phyloP scores from a whole-genome alignment of 2,329 filamentous ascomycete genomes.

The Pseudovirgaria hyperparasitica region DNA sequence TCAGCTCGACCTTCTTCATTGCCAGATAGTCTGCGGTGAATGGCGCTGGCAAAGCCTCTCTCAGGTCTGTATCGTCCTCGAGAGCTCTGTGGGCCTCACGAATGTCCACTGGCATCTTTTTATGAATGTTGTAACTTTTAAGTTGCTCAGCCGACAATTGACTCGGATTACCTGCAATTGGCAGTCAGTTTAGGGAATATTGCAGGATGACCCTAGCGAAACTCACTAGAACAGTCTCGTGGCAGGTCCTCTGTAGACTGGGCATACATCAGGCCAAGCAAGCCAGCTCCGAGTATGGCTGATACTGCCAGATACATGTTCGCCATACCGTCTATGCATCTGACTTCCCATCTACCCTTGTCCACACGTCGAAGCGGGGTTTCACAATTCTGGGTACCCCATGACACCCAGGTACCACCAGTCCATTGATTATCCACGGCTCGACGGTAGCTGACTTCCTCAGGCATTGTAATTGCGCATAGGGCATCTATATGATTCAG shows the following conservation, averaged over 20 bases:
- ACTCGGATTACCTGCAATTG: constrained; percentile 35
- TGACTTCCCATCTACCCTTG: constrained; percentile 62
- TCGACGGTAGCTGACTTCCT: constrained; percentile 55
- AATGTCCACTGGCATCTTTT: constrained; percentile 42
- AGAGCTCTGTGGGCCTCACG: constrained; percentile 43
- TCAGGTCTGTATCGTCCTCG: constrained; percentile 34
- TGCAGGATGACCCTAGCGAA: neutral
- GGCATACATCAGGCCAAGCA: constrained; percentile 37
- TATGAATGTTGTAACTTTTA: constrained; percentile 37
- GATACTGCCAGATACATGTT: constrained; percentile 63
- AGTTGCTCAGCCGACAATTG: constrained; percentile 35
- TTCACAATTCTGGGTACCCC: constrained; percentile 74
- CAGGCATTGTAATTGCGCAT: constrained; percentile 56
- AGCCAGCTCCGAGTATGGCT: constrained; percentile 48
- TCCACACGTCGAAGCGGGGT: constrained; percentile 56
- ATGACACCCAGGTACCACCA: constrained; percentile 65
- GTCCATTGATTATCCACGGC: constrained; percentile 60
- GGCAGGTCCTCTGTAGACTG: constrained; percentile 40
- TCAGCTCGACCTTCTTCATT: constrained; percentile 48
- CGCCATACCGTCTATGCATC: constrained; percentile 64
- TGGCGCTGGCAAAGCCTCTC: constrained; percentile 32
- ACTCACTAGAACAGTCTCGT: constrained; percentile 37
- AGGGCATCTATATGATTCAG: constrained; percentile 53
- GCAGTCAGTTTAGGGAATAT: constrained; percentile 3
- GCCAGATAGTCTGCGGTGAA: constrained; percentile 44